Evolutionary conservation across 1,139 yeast genomes (phyloP).

Genomic region (Debaryomyces coudertii): DNA sequence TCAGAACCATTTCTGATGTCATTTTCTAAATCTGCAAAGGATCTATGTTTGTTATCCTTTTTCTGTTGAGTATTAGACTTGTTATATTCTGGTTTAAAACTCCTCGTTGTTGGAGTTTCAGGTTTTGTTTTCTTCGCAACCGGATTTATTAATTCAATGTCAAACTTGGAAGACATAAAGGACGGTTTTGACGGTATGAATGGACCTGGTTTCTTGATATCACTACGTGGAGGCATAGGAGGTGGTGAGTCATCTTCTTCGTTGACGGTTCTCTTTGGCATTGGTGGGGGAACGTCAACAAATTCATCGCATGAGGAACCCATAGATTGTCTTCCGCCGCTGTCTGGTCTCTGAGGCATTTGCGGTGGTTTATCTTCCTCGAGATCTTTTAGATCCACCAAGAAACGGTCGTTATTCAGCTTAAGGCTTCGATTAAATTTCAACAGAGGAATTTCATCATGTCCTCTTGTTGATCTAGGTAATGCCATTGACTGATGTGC

Average conservation of each 20-base stretch:
- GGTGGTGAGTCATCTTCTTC: constrained; percentile 13
- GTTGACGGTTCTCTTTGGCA: neutral
- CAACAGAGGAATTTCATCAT: constrained; percentile 22
- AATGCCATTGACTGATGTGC: neutral
- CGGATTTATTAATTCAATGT: constrained; percentile 26
- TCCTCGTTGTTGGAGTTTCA: constrained; percentile 6
- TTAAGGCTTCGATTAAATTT: constrained; percentile 21
- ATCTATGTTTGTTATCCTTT: constrained; percentile 15
- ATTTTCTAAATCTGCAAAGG: constrained; percentile 28
- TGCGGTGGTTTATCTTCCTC: constrained; percentile 14
- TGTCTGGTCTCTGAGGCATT: constrained; percentile 21
- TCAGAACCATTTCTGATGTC: constrained; percentile 18
- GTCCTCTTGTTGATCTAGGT: neutral
- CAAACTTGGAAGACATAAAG: constrained; percentile 14
- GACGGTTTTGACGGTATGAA: constrained; percentile 15
- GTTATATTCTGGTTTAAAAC: neutral
- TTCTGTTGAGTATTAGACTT: neutral
- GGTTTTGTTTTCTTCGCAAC: constrained; percentile 19
- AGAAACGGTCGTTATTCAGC: neutral
- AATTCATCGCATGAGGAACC: neutral
- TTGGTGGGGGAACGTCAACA: constrained; percentile 6
- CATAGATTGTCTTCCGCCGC: neutral
- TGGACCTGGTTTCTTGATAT: constrained; percentile 14
- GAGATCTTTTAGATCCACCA: constrained; percentile 3
- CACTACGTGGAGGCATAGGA: constrained; percentile 18